Evolutionary conservation across 2,329 filamentous ascomycete genomes (phyloP).

Genomic region (Geoglossum cookeanum): DNA sequence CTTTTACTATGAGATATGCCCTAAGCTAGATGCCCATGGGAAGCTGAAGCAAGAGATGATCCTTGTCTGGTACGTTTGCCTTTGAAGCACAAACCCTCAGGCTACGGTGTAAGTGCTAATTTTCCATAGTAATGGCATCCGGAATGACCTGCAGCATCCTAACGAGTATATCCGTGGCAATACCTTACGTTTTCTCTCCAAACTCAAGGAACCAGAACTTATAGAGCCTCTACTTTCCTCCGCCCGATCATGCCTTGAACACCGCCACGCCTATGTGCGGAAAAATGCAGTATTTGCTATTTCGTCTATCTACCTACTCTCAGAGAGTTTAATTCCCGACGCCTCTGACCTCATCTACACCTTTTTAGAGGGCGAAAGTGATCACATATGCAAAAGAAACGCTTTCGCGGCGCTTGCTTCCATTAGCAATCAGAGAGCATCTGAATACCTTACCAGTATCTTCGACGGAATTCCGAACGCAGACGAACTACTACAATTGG

Average conservation of each 20-base stretch:
- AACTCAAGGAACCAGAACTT: conserved; percentile 84
- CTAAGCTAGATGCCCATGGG: conserved; percentile 76
- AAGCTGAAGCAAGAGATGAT: conserved; percentile 99
- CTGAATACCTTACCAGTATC: conserved; percentile 70
- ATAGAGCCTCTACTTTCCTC: conserved; percentile 91
- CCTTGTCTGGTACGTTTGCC: conserved; percentile 60
- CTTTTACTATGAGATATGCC: conserved; percentile 98
- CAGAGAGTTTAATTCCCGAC: conserved; percentile 81
- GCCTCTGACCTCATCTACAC: conserved; percentile 77
- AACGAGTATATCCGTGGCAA: conserved; percentile 98
- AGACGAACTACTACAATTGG: conserved; percentile 81
- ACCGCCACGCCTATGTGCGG: conserved; percentile 91
- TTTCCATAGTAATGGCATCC: conserved; percentile 71
- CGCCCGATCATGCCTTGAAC: conserved; percentile 78
- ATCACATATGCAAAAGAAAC: conserved; percentile 93
- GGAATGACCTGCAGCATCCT: conserved; percentile 89
- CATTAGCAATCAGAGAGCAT: conserved; percentile 84
- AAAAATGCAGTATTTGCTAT: conserved; percentile 97
- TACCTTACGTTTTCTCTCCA: conserved; percentile 93
- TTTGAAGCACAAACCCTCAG: neutral
- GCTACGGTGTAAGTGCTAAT: neutral
- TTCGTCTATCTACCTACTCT: conserved; percentile 79
- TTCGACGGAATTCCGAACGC: conserved; percentile 91
- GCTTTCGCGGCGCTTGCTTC: conserved; percentile 80
- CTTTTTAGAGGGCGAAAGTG: conserved; percentile 80